A percentile compares a stretch with the other conserved stretches of the same genome.
phyloP scores from a whole-genome alignment of 441 rosid species.

The Eutrema salsugineum region DNA sequence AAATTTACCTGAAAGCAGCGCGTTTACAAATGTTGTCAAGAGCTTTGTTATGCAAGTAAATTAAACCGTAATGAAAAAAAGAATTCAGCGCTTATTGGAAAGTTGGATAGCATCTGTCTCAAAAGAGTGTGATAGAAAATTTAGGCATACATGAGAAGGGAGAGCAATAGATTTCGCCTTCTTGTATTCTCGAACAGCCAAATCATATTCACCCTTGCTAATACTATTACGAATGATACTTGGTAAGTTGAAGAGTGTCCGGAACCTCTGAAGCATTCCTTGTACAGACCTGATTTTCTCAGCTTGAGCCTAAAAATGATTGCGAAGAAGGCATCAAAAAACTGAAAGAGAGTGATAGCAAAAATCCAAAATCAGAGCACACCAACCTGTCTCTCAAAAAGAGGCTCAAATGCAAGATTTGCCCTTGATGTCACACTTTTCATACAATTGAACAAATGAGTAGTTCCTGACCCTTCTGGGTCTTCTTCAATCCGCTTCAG shows the following conservation, averaged over 20 bases:
- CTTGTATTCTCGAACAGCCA: slow-evolving; percentile 98
- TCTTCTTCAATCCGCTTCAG: slow-evolving; percentile 92
- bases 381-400: slow-evolving; percentile 97
- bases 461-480: slow-evolving; percentile 97
- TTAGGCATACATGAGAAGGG: slow-evolving; percentile 82
- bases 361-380: background rate
- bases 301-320: slow-evolving; percentile 72
- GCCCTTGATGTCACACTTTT: slow-evolving; percentile 83
- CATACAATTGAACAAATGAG: slow-evolving; percentile 79
- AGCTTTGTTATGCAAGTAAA: slow-evolving; percentile 7
- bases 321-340: slow-evolving; percentile 14
- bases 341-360: slow-evolving; percentile 20
- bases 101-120: slow-evolving; percentile 1
- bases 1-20: slow-evolving; percentile 73
- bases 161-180: slow-evolving; percentile 97
- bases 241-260: slow-evolving; percentile 89
- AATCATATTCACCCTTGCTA: slow-evolving; percentile 93
- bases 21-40: slow-evolving; percentile 12
- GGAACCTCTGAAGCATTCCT: slow-evolving; percentile 98
- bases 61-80: background rate
- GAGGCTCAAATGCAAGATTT: slow-evolving; percentile 84
- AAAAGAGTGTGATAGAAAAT: background rate
- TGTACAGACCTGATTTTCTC: slow-evolving; percentile 99
- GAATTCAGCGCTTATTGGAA: background rate
- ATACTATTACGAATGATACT: slow-evolving; percentile 92